These are phyloP conservation scores for Crithidia acanthocephali DNA, from an alignment of 208 protist species.

Conservation along the genomic window DNA sequence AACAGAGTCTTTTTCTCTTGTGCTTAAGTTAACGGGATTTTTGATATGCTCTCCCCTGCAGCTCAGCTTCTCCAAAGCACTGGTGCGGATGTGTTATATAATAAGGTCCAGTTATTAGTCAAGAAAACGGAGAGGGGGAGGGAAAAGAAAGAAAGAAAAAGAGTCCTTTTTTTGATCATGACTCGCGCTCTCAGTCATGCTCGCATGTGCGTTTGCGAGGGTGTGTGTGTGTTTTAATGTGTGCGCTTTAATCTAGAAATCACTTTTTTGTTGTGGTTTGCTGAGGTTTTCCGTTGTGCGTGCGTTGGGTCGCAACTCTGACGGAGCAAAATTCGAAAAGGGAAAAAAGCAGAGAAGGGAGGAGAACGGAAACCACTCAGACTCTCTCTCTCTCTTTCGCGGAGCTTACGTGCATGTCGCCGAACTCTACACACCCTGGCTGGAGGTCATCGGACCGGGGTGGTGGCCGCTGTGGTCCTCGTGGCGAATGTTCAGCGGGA, in stretches of 20 bases:
- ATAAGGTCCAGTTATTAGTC: slow-evolving; percentile 1
- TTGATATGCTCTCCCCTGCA: neutral
- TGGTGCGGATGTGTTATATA: slow-evolving; percentile 1
- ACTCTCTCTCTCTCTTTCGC: neutral
- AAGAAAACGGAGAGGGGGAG: neutral
- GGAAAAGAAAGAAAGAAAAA: slow-evolving; percentile 18
- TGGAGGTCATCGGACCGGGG: slow-evolving; percentile 49
- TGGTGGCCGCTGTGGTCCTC: slow-evolving; percentile 72
- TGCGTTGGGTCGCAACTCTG: neutral
- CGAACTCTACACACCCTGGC: slow-evolving; percentile 27
- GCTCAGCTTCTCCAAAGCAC: neutral
- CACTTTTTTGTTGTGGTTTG: slow-evolving; percentile 1
- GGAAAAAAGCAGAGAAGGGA: neutral
- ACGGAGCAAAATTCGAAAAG: neutral
- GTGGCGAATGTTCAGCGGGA: slow-evolving; percentile 56
- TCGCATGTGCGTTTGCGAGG: neutral
- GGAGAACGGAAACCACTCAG: neutral
- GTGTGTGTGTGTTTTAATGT: neutral
- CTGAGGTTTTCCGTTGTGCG: neutral
- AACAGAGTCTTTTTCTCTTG: neutral
- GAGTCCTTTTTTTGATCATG: neutral
- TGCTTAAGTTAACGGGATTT: neutral
- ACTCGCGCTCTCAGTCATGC: neutral
- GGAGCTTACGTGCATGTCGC: neutral
- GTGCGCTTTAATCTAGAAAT: slow-evolving; percentile 27